Conservation (phyloP, 106 monocot species). For the Allium fistulosum region DNA sequence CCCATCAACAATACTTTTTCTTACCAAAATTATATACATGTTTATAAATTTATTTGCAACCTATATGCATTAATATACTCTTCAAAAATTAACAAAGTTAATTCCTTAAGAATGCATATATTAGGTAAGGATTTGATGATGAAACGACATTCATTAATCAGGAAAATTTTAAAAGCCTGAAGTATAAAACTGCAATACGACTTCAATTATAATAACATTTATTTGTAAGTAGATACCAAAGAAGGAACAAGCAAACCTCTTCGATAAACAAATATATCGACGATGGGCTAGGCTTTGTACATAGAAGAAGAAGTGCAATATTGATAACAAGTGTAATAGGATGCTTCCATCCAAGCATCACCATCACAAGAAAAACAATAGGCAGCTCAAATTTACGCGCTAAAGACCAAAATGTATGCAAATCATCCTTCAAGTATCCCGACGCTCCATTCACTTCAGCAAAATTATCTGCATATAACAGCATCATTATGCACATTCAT, state of each 20-base stretch:
- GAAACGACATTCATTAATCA: too few relatives aligned
- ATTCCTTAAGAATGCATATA: too few relatives aligned
- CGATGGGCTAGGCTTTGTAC: slow-evolving; percentile 66
- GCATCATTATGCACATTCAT: neutral
- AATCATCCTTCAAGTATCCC: slow-evolving; percentile 44
- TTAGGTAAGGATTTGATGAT: too few relatives aligned
- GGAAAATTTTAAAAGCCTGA: too few relatives aligned
- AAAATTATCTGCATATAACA: slow-evolving; percentile 16
- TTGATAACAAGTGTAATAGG: slow-evolving; percentile 62
- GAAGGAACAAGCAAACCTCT: slow-evolving; percentile 24
- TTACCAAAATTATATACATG: too few relatives aligned
- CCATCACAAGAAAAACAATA: slow-evolving; percentile 37
- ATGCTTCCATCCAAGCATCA: slow-evolving; percentile 55
- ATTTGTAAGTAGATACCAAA: too few relatives aligned
- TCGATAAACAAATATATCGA: slow-evolving; percentile 80
- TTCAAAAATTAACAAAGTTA: too few relatives aligned
- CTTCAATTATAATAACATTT: too few relatives aligned
- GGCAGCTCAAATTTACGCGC: slow-evolving; percentile 67
- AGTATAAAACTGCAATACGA: too few relatives aligned
- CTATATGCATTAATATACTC: too few relatives aligned
- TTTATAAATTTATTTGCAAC: too few relatives aligned
- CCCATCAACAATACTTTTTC: too few relatives aligned
- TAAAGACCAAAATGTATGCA: slow-evolving; percentile 43
- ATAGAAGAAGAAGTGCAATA: slow-evolving; percentile 54
- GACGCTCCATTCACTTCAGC: slow-evolving; percentile 22